These are phyloP conservation scores for Jatropha multifida DNA, from an alignment of 441 rosid genomes.

Conservation along the genomic window DNA sequence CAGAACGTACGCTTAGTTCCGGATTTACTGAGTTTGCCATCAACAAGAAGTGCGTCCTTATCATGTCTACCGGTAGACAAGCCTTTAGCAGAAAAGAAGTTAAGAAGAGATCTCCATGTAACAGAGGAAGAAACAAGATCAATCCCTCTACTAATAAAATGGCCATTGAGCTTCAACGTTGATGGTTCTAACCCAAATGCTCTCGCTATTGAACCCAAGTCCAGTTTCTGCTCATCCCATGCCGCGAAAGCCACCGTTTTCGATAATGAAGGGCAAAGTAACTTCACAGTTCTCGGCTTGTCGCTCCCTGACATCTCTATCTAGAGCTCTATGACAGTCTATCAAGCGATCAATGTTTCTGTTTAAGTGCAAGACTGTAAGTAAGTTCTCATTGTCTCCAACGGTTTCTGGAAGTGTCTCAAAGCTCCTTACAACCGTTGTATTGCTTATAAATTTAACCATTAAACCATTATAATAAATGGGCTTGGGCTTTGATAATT, in stretches of 20 bases:
- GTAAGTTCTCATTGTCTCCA: conserved; percentile 1
- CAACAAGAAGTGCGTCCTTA: conserved; percentile 55
- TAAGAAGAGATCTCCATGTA: conserved; percentile 78
- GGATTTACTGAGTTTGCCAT: conserved; percentile 60
- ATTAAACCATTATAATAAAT: no score
- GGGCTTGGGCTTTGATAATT: not conserved
- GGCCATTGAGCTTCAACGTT: conserved; percentile 74
- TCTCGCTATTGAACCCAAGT: conserved; percentile 62
- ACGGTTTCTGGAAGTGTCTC: conserved; percentile 38
- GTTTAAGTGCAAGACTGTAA: not conserved
- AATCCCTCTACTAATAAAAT: conserved; percentile 72
- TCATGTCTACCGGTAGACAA: conserved; percentile 62
- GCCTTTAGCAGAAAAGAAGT: conserved; percentile 75
- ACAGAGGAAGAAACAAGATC: conserved; percentile 67
- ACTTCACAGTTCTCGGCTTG: conserved; percentile 44
- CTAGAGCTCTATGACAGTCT: not conserved
- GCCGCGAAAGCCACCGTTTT: conserved; percentile 40
- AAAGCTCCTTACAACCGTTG: not conserved
- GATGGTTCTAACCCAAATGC: conserved; percentile 68
- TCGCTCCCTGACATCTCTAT: conserved; percentile 30
- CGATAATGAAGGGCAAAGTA: conserved; percentile 59
- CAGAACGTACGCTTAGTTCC: conserved; percentile 56
- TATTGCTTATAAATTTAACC: not conserved
- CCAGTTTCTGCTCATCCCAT: conserved; percentile 58
- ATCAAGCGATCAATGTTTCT: no score